Evolutionary conservation across 148 eudicot genomes (phyloP).

Genomic region (Rhododendron griersonianum): DNA sequence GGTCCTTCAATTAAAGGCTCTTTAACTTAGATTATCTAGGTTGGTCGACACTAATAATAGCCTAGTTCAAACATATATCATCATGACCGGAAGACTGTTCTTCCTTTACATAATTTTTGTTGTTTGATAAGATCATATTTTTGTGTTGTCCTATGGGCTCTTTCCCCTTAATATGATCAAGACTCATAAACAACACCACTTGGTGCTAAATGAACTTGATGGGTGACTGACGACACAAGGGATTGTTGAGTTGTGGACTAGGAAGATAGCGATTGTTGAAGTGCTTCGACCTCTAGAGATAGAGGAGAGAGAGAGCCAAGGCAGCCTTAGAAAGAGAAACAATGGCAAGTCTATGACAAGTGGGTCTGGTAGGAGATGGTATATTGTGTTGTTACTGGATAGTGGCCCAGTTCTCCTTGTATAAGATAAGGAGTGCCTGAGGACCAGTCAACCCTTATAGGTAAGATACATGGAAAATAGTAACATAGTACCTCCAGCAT

Average conservation of each 20-base stretch:
- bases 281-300: not conserved
- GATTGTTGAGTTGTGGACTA: not conserved
- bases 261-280: not conserved
- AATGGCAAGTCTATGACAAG: not conserved
- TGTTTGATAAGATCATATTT: not conserved
- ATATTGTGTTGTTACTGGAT: not conserved
- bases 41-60: not conserved
- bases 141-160: not conserved
- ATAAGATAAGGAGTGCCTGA: not conserved
- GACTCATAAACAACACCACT: not conserved
- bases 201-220: not conserved
- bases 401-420: not conserved
- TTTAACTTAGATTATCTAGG: not conserved
- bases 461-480: not conserved
- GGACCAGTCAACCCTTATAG: not conserved
- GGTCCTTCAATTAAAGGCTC: not conserved
- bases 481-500: not conserved
- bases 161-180: not conserved
- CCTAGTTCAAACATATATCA: not conserved
- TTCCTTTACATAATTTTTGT: not conserved
- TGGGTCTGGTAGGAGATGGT: not conserved
- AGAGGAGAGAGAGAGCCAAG: not conserved
- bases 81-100: not conserved
- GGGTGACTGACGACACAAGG: not conserved
- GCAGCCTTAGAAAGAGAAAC: not conserved